These are phyloP conservation scores for Dothideomycetes sp. DNA, from an alignment of 2,329 filamentous ascomycete genomes.

Conservation along the genomic window DNA sequence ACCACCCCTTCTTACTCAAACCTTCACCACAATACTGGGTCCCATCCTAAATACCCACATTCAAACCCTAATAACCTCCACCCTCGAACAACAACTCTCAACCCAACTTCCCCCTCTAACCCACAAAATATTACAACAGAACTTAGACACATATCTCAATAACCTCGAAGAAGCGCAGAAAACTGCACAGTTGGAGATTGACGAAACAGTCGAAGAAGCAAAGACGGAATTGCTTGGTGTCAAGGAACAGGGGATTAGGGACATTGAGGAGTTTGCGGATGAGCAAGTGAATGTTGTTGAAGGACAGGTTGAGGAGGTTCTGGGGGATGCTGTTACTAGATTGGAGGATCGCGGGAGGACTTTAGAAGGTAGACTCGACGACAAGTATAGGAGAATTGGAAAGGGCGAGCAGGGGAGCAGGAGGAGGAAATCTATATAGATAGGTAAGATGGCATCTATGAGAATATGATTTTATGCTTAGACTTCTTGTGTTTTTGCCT, in stretches of 20 bases:
- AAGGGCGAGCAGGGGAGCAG: background rate
- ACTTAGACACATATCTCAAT: conserved; percentile 2
- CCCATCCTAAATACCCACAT: conserved; percentile 1
- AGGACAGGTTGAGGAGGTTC: background rate
- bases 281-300: background rate
- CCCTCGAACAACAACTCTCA: background rate
- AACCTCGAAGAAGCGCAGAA: background rate
- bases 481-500: too few relatives aligned
- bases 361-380: background rate
- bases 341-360: background rate
- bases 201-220: conserved; percentile 1
- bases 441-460: too few relatives aligned
- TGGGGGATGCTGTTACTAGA: background rate
- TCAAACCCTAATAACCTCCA: conserved; percentile 1
- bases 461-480: too few relatives aligned
- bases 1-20: background rate
- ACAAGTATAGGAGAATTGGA: background rate
- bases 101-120: conserved; percentile 2
- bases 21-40: background rate
- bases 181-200: background rate
- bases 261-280: conserved; percentile 5
- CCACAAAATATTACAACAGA: background rate
- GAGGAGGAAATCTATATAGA: conserved; percentile 8
- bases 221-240: conserved; percentile 1
- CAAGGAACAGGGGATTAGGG: conserved; percentile 1